Evolutionary conservation across 225 moss, liverwort and hornwort genomes (phyloP).

Genomic region (Thuidium tamariscinum): DNA sequence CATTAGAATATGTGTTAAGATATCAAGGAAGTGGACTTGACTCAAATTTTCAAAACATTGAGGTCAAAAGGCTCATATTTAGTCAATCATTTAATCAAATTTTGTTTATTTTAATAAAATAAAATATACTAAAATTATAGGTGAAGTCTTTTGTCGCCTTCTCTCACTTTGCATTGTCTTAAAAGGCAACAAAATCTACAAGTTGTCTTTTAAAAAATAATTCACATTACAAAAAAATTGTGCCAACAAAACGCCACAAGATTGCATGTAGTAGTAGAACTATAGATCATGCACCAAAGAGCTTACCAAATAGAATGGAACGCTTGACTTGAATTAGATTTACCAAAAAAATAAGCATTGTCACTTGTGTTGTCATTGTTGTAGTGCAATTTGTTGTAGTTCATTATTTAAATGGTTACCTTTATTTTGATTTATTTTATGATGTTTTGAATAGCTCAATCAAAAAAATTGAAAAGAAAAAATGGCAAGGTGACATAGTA

Average conservation of each 20-base stretch:
- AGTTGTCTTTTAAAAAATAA: not conserved
- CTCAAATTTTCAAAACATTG: fast-evolving
- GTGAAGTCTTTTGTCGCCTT: not conserved
- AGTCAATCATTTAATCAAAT: not conserved
- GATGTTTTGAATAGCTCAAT: too few species aligned
- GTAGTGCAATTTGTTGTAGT: too few species aligned
- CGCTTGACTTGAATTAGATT: not conserved
- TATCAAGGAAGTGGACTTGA: not conserved
- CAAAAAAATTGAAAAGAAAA: too few species aligned
- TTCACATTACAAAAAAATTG: too few species aligned
- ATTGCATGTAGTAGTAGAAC: too few species aligned
- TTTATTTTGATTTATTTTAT: too few species aligned
- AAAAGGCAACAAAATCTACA: not conserved
- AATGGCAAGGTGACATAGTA: too few species aligned
- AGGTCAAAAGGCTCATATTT: not conserved
- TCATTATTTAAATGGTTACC: too few species aligned
- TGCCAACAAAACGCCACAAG: too few species aligned
- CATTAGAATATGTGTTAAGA: not conserved
- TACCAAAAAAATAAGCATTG: not conserved
- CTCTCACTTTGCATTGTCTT: not conserved
- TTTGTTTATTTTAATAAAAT: not conserved
- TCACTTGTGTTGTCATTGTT: too few species aligned
- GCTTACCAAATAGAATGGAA: not conserved
- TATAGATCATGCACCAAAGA: too few species aligned
- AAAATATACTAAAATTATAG: not conserved